These are phyloP conservation scores for Cercospora zeina DNA, from an alignment of 2,329 filamentous ascomycete species.

Conservation along the genomic window DNA sequence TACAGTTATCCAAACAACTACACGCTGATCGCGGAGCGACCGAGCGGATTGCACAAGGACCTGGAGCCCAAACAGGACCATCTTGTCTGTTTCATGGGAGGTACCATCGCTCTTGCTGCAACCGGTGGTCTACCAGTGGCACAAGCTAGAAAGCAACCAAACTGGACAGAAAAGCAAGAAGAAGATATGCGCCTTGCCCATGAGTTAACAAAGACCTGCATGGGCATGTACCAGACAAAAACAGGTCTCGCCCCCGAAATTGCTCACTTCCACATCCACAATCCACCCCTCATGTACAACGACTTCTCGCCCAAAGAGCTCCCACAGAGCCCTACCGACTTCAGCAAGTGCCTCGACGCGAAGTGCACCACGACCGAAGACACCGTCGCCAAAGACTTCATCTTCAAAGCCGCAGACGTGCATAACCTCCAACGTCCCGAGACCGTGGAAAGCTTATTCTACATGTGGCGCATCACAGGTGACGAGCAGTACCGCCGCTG, in stretches of 20 bases:
- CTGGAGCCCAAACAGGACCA: constrained; percentile 96
- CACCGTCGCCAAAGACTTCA: constrained; percentile 69
- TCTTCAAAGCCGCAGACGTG: constrained; percentile 75
- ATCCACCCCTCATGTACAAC: constrained; percentile 65
- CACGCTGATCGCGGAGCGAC: constrained; percentile 87
- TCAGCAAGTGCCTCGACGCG: constrained; percentile 31
- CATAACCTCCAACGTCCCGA: constrained; percentile 96
- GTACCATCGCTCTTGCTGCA: constrained; percentile 85
- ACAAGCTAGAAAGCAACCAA: constrained; percentile 68
- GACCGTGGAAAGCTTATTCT: constrained; percentile 93
- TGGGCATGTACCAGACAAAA: constrained; percentile 93
- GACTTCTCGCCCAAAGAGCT: constrained; percentile 48
- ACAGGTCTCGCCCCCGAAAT: constrained; percentile 96
- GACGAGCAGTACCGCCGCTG: constrained; percentile 87
- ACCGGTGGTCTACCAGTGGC: constrained; percentile 76
- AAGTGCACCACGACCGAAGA: constrained; percentile 55
- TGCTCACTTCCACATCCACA: constrained; percentile 77
- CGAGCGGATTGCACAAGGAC: constrained; percentile 64
- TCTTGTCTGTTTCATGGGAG: constrained; percentile 94
- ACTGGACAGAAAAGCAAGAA: constrained; percentile 77
- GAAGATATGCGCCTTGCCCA: constrained; percentile 83
- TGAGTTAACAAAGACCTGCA: constrained; percentile 95
- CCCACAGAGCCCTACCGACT: constrained; percentile 54
- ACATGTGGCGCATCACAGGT: constrained; percentile 98
- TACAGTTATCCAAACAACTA: constrained; percentile 79